phyloP scores from a whole-genome alignment of 2,329 filamentous ascomycete genomes.

The Torrubiella hemipterigena region DNA sequence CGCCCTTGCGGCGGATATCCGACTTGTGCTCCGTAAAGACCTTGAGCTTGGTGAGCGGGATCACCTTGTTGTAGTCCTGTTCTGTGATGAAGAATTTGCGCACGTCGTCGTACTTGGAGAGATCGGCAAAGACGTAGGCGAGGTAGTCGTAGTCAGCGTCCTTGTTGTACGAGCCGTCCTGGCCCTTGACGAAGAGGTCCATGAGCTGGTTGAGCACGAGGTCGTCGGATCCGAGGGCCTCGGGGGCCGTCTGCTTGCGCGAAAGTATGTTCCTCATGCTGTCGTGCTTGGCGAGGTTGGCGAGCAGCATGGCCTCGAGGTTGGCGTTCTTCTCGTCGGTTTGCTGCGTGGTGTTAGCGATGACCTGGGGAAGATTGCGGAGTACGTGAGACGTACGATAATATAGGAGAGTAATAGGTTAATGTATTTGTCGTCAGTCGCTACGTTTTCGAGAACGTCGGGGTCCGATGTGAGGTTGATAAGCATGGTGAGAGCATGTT shows the following conservation, averaged over 20 bases:
- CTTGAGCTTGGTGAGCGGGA: conserved; percentile 84
- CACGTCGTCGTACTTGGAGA: conserved; percentile 69
- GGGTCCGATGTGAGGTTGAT: conserved; percentile 72
- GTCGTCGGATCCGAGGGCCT: conserved; percentile 58
- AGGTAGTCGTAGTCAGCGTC: conserved; percentile 84
- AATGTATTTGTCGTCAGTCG: conserved; percentile 70
- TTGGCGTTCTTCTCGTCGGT: conserved; percentile 72
- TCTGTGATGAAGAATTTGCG: conserved; percentile 62
- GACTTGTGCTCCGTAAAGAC: conserved; percentile 91
- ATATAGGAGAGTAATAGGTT: conserved; percentile 61
- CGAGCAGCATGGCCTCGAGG: conserved; percentile 79
- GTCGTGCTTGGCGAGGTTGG: conserved; percentile 79
- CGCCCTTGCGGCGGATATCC: conserved; percentile 74
- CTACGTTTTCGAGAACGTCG: conserved; percentile 61
- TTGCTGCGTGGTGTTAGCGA: conserved; percentile 30
- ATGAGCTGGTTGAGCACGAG: conserved; percentile 80
- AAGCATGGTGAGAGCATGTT: conserved; percentile 82
- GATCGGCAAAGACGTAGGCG: conserved; percentile 85
- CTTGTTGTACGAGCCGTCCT: conserved; percentile 71
- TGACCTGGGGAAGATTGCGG: neutral
- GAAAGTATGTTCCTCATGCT: conserved; percentile 56
- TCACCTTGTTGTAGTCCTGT: conserved; percentile 66
- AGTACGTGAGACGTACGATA: conserved; percentile 43
- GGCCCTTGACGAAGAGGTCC: conserved; percentile 91
- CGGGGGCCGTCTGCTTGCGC: conserved; percentile 56